Conservation (phyloP, 345 rosid genomes). For the Heritiera littoralis region DNA sequence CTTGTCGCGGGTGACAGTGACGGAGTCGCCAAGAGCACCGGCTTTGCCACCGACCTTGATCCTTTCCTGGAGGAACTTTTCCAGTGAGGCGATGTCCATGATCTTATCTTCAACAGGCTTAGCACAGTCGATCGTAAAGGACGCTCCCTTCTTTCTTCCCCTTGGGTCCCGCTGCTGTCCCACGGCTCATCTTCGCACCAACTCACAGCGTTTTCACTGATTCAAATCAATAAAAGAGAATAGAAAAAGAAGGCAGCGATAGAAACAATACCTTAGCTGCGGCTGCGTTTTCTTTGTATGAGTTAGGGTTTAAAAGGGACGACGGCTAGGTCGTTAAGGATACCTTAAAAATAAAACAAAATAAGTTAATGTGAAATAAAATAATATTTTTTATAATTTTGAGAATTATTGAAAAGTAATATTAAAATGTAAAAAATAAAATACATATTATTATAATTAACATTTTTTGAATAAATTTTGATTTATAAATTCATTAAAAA, state of each 20-base stretch:
- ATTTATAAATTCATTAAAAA: too few species aligned
- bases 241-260: neutral
- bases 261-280: slow-evolving; percentile 3
- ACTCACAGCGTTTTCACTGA: neutral
- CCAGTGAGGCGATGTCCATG: slow-evolving; percentile 77
- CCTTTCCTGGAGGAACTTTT: slow-evolving; percentile 80
- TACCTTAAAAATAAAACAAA: too few species aligned
- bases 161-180: slow-evolving; percentile 25
- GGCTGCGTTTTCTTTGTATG: neutral
- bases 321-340: too few species aligned
- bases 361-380: too few species aligned
- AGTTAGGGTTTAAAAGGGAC: too few species aligned
- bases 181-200: slow-evolving; percentile 27
- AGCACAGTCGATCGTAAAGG: slow-evolving; percentile 60
- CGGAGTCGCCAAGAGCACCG: slow-evolving; percentile 67
- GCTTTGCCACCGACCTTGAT: slow-evolving; percentile 89
- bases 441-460: too few species aligned
- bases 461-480: too few species aligned
- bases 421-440: too few species aligned
- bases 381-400: too few species aligned
- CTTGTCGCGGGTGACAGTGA: slow-evolving; percentile 53
- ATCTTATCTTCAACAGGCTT: slow-evolving; percentile 81
- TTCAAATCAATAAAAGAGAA: neutral
- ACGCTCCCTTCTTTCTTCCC: slow-evolving; percentile 69
- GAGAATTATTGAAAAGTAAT: too few species aligned